Evolutionary conservation across 352 stramenopile genomes (phyloP).

Genomic region (Globisporangium lucens): DNA sequence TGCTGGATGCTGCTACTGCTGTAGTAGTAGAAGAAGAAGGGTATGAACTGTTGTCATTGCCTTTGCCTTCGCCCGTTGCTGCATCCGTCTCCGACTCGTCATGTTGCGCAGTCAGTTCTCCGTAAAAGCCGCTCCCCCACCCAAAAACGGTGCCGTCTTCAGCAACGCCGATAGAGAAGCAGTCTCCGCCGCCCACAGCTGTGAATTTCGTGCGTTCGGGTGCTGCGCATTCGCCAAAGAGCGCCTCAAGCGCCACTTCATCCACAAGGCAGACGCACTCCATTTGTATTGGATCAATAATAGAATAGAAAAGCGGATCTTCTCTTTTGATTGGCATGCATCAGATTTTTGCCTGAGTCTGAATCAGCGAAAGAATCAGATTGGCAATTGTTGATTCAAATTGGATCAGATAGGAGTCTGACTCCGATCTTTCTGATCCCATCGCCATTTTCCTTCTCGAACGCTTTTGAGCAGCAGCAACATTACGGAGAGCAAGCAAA

Average conservation of each 20-base stretch:
- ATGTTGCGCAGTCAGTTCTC: slow-evolving; percentile 30
- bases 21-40: neutral
- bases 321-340: slow-evolving; percentile 21
- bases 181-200: slow-evolving; percentile 44
- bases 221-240: slow-evolving; percentile 37
- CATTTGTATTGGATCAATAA: slow-evolving; percentile 11
- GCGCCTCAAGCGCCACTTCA: neutral
- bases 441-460: neutral
- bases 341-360: neutral
- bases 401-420: neutral
- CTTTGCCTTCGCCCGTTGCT: neutral
- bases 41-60: neutral
- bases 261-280: slow-evolving; percentile 10
- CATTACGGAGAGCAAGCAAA: slow-evolving; percentile 8
- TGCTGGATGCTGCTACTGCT: neutral
- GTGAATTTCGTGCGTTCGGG: slow-evolving; percentile 16
- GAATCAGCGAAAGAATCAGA: neutral
- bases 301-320: neutral
- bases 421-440: neutral
- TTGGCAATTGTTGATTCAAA: neutral
- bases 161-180: slow-evolving; percentile 46
- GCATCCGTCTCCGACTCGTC: neutral
- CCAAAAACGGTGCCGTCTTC: slow-evolving; percentile 34
- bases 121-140: slow-evolving; percentile 70
- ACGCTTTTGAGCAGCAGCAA: neutral